Evolutionary conservation across 73 alveolate species (phyloP), one percentile per base, ranked within the genome.

Genomic region (Paramecium biaurelia): DNA sequence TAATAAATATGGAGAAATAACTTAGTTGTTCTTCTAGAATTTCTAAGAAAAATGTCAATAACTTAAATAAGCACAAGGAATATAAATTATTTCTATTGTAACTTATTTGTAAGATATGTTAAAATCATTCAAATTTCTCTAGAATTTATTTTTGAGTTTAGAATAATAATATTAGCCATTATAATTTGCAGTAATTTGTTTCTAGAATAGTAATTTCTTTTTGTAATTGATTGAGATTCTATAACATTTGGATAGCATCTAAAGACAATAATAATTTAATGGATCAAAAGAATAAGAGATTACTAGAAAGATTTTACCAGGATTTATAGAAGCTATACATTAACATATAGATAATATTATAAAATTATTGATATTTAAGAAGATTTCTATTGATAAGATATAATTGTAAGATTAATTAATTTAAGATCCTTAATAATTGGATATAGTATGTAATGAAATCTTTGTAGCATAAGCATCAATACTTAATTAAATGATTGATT

Each of bases 21-120:
- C 30, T 42, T 20, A 37, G 14, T 11, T 45, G 5, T 79, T 79
- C 49, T 23, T 79, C 23, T 2, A 7, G 15, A 79, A 79, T 79
- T 14, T 79, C 18, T 8, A 43, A 34, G 70, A 79, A 9, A 79
- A 47, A 14, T 32, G 14, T 15, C n/a, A 20, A 18, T 11, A 42
- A 41, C 23, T 79, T 12, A 41, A 43, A 9, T 9, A 79, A 20
- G 56, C 47, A 0, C n/a, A 41, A 23, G 74, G 74, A 21, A 30
- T 43, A 10, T 38, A 79, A 23, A 41, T 47, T 20, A 14, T 79
- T 1, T 41, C 76, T 3, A 9, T 24, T 24, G 74, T 79, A 9
- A 79, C 90, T 24, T 79, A 79, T 45, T 38, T 79, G 12, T 21
- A 79, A n/a, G 90, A 79, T 79, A 79, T 79, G 90, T 79, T 79